A percentile compares a stretch with the other conserved stretches of the same genome.
Evolutionary conservation across 108 stramenopile species (phyloP).

Genomic region (Conticribra guillardii): DNA sequence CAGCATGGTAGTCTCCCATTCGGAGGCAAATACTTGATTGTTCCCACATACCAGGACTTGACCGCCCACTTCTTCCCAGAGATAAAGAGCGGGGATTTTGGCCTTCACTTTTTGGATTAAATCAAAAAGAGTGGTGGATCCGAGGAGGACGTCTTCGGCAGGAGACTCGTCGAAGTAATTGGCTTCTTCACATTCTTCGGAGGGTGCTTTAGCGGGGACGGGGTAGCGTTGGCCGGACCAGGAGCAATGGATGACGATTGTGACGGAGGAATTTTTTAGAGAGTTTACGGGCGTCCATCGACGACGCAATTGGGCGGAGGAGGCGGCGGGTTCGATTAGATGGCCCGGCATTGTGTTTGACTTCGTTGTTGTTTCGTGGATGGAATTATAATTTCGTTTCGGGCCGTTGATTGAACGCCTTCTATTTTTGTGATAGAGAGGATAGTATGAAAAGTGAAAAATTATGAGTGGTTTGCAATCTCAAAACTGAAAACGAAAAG

Average conservation of each 20-base stretch:
- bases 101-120: constrained; percentile 23
- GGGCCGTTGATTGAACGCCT: too few relatives aligned
- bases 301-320: neutral
- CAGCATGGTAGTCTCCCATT: constrained; percentile 35
- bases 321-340: neutral
- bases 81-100: constrained; percentile 27
- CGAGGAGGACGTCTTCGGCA: constrained; percentile 16
- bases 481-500: too few relatives aligned
- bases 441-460: too few relatives aligned
- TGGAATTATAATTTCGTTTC: neutral
- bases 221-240: constrained; percentile 26
- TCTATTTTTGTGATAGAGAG: too few relatives aligned
- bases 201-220: constrained; percentile 8
- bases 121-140: constrained; percentile 24
- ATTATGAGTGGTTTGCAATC: too few relatives aligned
- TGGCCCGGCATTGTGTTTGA: neutral
- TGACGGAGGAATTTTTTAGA: constrained; percentile 23
- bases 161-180: constrained; percentile 28
- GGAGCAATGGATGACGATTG: constrained; percentile 30
- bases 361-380: neutral
- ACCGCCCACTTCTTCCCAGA: constrained; percentile 41
- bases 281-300: constrained; percentile 33
- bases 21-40: constrained; percentile 10
- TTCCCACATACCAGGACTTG: constrained; percentile 21
- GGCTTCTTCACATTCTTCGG: neutral